Evolutionary conservation across 2,329 filamentous ascomycete species (phyloP).

Genomic region (Xylariaceae sp.): DNA sequence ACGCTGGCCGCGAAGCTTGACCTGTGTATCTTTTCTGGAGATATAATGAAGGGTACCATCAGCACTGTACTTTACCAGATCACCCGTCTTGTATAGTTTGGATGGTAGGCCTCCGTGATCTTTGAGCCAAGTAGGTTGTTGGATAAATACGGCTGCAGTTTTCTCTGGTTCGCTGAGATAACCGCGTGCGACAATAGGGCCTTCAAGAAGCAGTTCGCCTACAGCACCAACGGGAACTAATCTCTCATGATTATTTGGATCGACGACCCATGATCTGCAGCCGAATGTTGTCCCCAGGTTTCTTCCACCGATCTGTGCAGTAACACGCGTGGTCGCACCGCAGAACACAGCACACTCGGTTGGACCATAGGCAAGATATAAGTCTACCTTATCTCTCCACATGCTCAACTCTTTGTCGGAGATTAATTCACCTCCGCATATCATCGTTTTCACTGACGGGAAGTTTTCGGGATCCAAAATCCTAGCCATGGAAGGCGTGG

Average conservation of each 20-base stretch:
- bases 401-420: slow-evolving; percentile 22
- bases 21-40: slow-evolving; percentile 7
- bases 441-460: slow-evolving; percentile 36
- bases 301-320: neutral
- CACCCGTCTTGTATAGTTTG: slow-evolving; percentile 13
- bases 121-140: neutral
- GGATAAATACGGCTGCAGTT: slow-evolving; percentile 14
- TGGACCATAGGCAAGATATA: slow-evolving; percentile 37
- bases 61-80: neutral
- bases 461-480: slow-evolving; percentile 30
- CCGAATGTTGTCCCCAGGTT: neutral
- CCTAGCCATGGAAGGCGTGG: slow-evolving; percentile 36
- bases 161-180: slow-evolving; percentile 12
- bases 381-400: slow-evolving; percentile 30
- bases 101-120: neutral
- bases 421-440: slow-evolving; percentile 35
- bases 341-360: slow-evolving; percentile 21
- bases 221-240: slow-evolving; percentile 8
- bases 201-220: slow-evolving; percentile 21
- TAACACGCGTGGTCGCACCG: neutral
- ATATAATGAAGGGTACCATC: slow-evolving; percentile 11
- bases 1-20: slow-evolving; percentile 11
- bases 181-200: slow-evolving; percentile 3
- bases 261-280: slow-evolving; percentile 18
- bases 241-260: slow-evolving; percentile 1